These are phyloP conservation scores for Apiospora rasikravindrae DNA, from an alignment of 2,329 filamentous ascomycete genomes.

Conservation along the genomic window DNA sequence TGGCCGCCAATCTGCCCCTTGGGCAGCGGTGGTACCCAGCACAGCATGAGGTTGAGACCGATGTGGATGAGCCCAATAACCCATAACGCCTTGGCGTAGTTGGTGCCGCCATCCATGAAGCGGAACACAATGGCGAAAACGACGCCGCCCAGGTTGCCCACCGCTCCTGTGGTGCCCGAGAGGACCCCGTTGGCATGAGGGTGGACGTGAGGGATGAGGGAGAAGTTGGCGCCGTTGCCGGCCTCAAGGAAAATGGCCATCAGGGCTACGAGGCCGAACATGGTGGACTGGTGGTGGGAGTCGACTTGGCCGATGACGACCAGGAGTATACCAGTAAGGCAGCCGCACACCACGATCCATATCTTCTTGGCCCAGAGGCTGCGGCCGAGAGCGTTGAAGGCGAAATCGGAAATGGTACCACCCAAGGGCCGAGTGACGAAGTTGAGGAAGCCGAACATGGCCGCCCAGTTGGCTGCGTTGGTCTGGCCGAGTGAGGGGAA, in stretches of 20 bases:
- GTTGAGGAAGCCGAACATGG: slow-evolving; percentile 80
- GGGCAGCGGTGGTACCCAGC: slow-evolving; percentile 60
- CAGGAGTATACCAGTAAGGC: slow-evolving; percentile 62
- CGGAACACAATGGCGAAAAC: slow-evolving; percentile 85
- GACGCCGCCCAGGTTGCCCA: slow-evolving; percentile 85
- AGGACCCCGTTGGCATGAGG: slow-evolving; percentile 80
- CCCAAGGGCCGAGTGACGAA: slow-evolving; percentile 70
- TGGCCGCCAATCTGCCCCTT: slow-evolving; percentile 56
- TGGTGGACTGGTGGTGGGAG: slow-evolving; percentile 63
- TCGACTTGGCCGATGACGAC: slow-evolving; percentile 69
- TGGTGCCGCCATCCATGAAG: slow-evolving; percentile 65
- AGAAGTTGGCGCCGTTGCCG: slow-evolving; percentile 85
- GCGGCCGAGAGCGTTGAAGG: slow-evolving; percentile 47
- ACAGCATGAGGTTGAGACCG: slow-evolving; percentile 68
- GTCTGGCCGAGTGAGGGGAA: slow-evolving; percentile 64
- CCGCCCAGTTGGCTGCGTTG: slow-evolving; percentile 64
- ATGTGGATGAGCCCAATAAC: slow-evolving; percentile 81
- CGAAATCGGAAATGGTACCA: slow-evolving; percentile 59
- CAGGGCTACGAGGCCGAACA: slow-evolving; percentile 79
- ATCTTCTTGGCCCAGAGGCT: slow-evolving; percentile 53
- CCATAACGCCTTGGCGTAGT: slow-evolving; percentile 77
- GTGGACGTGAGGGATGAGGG: slow-evolving; percentile 85
- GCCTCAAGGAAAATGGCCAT: slow-evolving; percentile 85
- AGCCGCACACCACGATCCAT: slow-evolving; percentile 68
- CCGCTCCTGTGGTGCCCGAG: slow-evolving; percentile 77